Evolutionary conservation across 108 stramenopile species (phyloP).

Genomic region (Pseudonitzschia pungens): DNA sequence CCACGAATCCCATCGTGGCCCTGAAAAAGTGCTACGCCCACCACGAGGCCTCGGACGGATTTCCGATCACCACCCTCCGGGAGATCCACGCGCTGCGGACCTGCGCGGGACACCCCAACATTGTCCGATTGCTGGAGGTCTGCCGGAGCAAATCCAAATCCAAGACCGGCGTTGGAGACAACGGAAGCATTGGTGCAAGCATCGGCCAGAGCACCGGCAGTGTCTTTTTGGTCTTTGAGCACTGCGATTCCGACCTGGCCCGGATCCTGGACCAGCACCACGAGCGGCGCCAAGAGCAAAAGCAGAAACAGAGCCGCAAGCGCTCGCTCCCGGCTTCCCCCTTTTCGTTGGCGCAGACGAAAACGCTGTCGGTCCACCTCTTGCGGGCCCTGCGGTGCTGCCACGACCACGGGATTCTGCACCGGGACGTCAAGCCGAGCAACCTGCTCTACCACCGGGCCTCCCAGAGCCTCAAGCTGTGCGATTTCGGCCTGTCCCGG

Average conservation of each 20-base stretch:
- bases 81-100: slow-evolving; percentile 69
- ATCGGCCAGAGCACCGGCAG: not conserved
- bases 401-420: slow-evolving; percentile 60
- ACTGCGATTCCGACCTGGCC: slow-evolving; percentile 69
- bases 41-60: slow-evolving; percentile 83
- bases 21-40: slow-evolving; percentile 82
- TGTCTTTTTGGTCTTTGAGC: slow-evolving; percentile 86
- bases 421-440: slow-evolving; percentile 85
- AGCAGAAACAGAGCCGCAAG: too few relatives aligned
- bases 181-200: too few relatives aligned
- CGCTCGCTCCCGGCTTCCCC: too few relatives aligned
- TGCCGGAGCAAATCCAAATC: not conserved
- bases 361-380: slow-evolving; percentile 49
- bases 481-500: slow-evolving; percentile 90
- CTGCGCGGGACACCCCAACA: slow-evolving; percentile 51
- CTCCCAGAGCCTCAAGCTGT: slow-evolving; percentile 56
- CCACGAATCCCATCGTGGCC: slow-evolving; percentile 48
- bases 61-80: slow-evolving; percentile 78
- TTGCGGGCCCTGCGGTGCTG: slow-evolving; percentile 63
- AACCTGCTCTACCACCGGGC: slow-evolving; percentile 64
- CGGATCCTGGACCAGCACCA: slow-evolving; percentile 62
- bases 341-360: too few relatives aligned
- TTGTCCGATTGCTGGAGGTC: not conserved
- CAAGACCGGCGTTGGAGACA: not conserved
- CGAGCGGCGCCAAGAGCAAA: not conserved